Evolutionary conservation across 2,329 filamentous ascomycete species (phyloP), one percentile per base, ranked within the genome.

Genomic region (Alternaria arbusti): DNA sequence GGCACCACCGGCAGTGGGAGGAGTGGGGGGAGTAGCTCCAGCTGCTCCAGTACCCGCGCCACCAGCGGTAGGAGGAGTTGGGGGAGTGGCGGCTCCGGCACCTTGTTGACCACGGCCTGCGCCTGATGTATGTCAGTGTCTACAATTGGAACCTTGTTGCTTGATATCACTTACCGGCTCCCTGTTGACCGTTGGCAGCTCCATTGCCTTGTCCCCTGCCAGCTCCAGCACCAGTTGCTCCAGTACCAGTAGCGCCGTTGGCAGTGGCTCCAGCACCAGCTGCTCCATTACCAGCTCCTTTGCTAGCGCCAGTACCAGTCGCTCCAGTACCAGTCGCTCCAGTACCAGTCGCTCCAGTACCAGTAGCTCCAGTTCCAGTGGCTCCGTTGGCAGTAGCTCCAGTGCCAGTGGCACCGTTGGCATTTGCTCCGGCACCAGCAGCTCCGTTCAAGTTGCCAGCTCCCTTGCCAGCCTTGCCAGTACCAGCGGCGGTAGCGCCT

Each of bases 211-310:
- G 49, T 22, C 49, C 52, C 11, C 25, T 46, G 9, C 50, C 50
- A 54, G 50, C 30, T 13, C 23, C 20, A 17, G 47, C 6, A 28
- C 28, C 60, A 30, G 55, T 25, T 7, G 46, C 44, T 20, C 40
- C 61, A 26, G 44, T 58, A 40, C 52, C 45, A 2, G 54, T 26
- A 15, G 25, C 25, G 15, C 40, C 51, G 12, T 51, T 55, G 11
- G 56, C 59, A 6, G 64, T 30, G 20, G 20, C 51, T 17, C 26
- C 57, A 20, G 60, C 51, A 6, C 59, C 55, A 49, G 60, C 52
- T 15, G 50, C 32, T 17, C 50, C 50, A 5, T 51, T 51, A n/a
- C 28, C 25, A 40, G 32, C 32, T 40, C 36, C 36, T 40, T 40
- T 40, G 36, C 36, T n/a, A 40, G 36, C 36, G 20, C 23, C 20